Percentiles rank a stretch among this genome's conserved stretches.
phyloP scores from a whole-genome alignment of 305 asterid species.

The Rubia balearica region DNA sequence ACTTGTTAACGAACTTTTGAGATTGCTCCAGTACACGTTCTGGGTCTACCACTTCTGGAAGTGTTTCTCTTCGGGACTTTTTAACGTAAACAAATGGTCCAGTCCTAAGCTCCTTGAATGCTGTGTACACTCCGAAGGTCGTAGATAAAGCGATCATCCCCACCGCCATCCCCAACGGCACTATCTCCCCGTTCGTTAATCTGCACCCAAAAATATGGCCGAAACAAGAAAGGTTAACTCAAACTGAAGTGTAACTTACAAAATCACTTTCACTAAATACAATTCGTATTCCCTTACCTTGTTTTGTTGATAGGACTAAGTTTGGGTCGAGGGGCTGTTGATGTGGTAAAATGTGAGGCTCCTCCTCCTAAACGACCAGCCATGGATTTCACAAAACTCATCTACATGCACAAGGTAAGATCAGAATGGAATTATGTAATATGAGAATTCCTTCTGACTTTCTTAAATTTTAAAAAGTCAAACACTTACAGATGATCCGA shows the following conservation, averaged over 20 bases:
- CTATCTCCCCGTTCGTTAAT: slow-evolving; percentile 35
- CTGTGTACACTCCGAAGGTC: slow-evolving; percentile 47
- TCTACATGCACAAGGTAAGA: neutral
- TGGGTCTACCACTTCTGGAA: slow-evolving; percentile 75
- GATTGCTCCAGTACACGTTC: slow-evolving; percentile 47
- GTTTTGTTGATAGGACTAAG: neutral
- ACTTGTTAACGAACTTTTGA: slow-evolving; percentile 41
- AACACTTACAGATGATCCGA: neutral
- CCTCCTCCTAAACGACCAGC: slow-evolving; percentile 12
- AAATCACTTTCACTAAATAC: neutral
- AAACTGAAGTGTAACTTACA: too few relatives aligned
- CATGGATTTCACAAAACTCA: neutral
- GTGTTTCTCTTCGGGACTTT: slow-evolving; percentile 57
- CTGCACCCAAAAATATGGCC: too few relatives aligned
- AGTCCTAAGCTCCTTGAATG: slow-evolving; percentile 37
- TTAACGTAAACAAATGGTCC: slow-evolving; percentile 48
- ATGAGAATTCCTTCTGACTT: too few relatives aligned
- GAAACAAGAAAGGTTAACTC: too few relatives aligned
- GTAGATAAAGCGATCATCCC: slow-evolving; percentile 45
- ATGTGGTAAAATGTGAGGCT: slow-evolving; percentile 7
- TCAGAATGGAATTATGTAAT: too few relatives aligned
- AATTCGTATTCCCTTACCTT: neutral
- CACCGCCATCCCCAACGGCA: slow-evolving; percentile 47
- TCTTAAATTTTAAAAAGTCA: too few relatives aligned
- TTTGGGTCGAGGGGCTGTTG: neutral